Conservation (phyloP, 2,329 filamentous ascomycete genomes). For the Colletotrichum liriopes region DNA sequence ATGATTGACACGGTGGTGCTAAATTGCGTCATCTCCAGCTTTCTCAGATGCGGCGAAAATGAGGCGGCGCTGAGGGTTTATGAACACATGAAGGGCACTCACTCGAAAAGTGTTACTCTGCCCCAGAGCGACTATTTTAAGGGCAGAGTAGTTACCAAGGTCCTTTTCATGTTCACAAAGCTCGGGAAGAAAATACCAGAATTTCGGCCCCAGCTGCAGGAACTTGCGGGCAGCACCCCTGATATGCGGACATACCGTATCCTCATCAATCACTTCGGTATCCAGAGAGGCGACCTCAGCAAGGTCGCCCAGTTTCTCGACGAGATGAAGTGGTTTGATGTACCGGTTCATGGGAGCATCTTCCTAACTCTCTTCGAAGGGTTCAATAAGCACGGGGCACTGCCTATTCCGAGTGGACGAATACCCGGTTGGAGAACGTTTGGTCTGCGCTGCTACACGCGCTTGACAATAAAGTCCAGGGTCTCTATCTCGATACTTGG, state of each 20-base stretch:
- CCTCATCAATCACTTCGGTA: constrained; percentile 82
- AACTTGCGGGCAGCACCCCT: constrained; percentile 77
- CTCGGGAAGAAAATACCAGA: constrained; percentile 70
- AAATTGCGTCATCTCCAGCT: constrained; percentile 87
- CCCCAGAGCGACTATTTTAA: constrained; percentile 63
- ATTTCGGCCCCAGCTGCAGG: constrained; percentile 70
- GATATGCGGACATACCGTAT: constrained; percentile 86
- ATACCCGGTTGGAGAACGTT: constrained; percentile 76
- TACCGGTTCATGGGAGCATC: constrained; percentile 81
- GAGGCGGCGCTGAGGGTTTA: constrained; percentile 86
- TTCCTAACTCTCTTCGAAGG: constrained; percentile 88
- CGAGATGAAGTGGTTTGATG: constrained; percentile 82
- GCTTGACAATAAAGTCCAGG: constrained; percentile 62
- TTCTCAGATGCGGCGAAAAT: constrained; percentile 84
- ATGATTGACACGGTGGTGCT: constrained; percentile 90
- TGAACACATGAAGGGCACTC: constrained; percentile 82
- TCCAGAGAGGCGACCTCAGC: constrained; percentile 78
- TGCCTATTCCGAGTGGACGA: constrained; percentile 79
- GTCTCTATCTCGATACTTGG: constrained; percentile 72
- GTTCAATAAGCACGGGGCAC: constrained; percentile 82
- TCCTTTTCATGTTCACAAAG: constrained; percentile 71
- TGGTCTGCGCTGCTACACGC: constrained; percentile 76
- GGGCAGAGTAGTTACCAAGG: constrained; percentile 66
- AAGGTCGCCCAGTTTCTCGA: constrained; percentile 80
- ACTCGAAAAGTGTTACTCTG: constrained; percentile 57